phyloP scores from a whole-genome alignment of 257 asterid species.

The Gynochthodes officinalis region DNA sequence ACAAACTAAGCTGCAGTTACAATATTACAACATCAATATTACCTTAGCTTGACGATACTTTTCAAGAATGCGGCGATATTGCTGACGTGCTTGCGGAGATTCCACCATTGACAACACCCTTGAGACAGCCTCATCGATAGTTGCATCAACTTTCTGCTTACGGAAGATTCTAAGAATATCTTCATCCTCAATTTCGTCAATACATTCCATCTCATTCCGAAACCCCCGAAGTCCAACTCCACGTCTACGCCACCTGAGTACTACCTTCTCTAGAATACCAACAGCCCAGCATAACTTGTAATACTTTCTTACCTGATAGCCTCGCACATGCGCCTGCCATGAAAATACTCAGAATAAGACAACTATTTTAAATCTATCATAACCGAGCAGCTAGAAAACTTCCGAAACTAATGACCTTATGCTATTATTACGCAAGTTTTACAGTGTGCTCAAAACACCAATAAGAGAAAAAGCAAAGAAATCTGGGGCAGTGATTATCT shows the following conservation, averaged over 20 bases:
- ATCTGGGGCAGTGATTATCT: neutral
- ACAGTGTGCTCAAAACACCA: neutral
- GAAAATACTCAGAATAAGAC: conserved; percentile 8
- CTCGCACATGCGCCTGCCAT: conserved; percentile 92
- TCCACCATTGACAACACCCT: conserved; percentile 93
- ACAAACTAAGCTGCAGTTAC: neutral
- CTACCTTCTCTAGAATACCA: conserved; percentile 81
- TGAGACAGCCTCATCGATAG: conserved; percentile 81
- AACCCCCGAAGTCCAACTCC: conserved; percentile 89
- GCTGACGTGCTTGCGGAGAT: conserved; percentile 76
- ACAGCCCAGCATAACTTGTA: conserved; percentile 90
- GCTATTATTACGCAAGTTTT: neutral
- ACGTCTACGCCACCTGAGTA: conserved; percentile 83
- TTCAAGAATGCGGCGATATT: conserved; percentile 75
- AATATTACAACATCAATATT: conserved; percentile 10
- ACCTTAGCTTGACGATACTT: conserved; percentile 89
- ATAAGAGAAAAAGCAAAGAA: neutral
- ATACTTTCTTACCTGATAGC: conserved; percentile 79
- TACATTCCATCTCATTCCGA: conserved; percentile 45
- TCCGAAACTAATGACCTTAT: neutral
- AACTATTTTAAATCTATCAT: neutral
- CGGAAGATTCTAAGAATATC: conserved; percentile 82
- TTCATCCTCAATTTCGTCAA: conserved; percentile 63
- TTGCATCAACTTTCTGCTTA: conserved; percentile 74
- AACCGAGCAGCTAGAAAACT: neutral